Percentiles rank a stretch among this genome's conserved stretches.
These are phyloP conservation scores for Pyrus hybrid DNA, from an alignment of 331 rosid genomes.

Conservation along the genomic window DNA sequence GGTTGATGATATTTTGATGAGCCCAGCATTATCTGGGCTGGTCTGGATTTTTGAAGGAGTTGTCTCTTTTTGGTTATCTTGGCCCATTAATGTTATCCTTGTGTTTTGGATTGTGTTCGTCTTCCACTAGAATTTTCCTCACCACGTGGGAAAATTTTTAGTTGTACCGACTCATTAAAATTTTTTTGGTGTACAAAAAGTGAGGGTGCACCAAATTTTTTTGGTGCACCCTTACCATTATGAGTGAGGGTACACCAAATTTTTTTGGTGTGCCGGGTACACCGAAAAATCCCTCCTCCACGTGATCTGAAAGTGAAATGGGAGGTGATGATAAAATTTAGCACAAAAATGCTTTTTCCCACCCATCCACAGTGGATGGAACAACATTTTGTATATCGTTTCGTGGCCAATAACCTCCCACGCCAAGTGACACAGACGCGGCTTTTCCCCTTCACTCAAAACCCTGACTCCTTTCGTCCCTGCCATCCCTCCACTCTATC, in stretches of 20 bases:
- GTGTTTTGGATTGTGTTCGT: too few species aligned
- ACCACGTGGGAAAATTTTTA: too few species aligned
- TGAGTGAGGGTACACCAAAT: too few species aligned
- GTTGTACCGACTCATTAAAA: too few species aligned
- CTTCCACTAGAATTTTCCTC: neutral
- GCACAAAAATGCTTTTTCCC: neutral
- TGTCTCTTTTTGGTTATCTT: neutral
- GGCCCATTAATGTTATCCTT: neutral
- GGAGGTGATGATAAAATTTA: neutral
- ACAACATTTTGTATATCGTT: neutral
- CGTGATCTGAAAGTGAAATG: neutral
- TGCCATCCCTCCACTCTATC: neutral
- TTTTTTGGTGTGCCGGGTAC: too few species aligned
- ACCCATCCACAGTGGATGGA: neutral
- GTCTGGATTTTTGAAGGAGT: neutral
- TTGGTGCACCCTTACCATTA: too few species aligned
- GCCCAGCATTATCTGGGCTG: neutral
- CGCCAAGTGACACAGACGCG: neutral
- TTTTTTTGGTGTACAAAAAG: too few species aligned
- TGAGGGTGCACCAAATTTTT: too few species aligned
- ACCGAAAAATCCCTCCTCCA: too few species aligned
- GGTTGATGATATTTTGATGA: neutral
- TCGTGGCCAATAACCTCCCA: constrained; percentile 1
- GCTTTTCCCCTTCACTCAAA: neutral
- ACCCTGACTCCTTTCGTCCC: neutral